These are phyloP conservation scores for Plenodomus biglobosus DNA, from an alignment of 2,329 filamentous ascomycete genomes.

Conservation along the genomic window DNA sequence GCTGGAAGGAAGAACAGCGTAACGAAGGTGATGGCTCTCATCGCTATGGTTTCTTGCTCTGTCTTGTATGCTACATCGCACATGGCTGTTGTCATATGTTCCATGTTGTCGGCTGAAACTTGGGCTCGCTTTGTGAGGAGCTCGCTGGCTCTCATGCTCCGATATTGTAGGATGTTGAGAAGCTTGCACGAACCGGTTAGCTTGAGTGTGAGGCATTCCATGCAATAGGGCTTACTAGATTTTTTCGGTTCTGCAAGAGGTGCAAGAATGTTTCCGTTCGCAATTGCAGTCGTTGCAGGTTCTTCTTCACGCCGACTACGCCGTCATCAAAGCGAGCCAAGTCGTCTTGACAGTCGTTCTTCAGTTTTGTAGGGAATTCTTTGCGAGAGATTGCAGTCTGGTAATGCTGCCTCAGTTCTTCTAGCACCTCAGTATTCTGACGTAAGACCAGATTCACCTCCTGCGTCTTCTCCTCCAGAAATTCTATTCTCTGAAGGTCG, in stretches of 20 bases:
- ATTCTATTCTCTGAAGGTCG: conserved; percentile 39
- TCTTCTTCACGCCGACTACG: conserved; percentile 12
- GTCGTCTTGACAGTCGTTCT: conserved; percentile 3
- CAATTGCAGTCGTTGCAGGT: conserved; percentile 15
- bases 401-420: conserved; percentile 20
- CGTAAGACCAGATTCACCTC: conserved; percentile 37
- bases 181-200: conserved; percentile 17
- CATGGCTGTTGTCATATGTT: conserved; percentile 26
- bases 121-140: conserved; percentile 18
- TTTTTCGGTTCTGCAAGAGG: conserved; percentile 20
- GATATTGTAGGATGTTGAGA: conserved; percentile 41
- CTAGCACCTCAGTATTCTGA: conserved; percentile 38
- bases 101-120: conserved; percentile 33
- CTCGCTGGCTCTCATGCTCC: conserved; percentile 36
- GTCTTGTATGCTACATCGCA: conserved; percentile 42
- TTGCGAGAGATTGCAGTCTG: conserved; percentile 1
- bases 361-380: conserved; percentile 8
- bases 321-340: conserved; percentile 14
- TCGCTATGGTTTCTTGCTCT: conserved; percentile 46
- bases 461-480: conserved; percentile 43
- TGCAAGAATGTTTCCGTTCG: conserved; percentile 17
- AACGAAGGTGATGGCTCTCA: conserved; percentile 48
- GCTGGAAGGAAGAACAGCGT: conserved; percentile 49
- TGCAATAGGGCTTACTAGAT: conserved; percentile 18
- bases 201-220: too few relatives aligned